These are phyloP conservation scores for Fistulinella staudtii DNA, from an alignment of 1,284 basidiomycete genomes.

Conservation along the genomic window DNA sequence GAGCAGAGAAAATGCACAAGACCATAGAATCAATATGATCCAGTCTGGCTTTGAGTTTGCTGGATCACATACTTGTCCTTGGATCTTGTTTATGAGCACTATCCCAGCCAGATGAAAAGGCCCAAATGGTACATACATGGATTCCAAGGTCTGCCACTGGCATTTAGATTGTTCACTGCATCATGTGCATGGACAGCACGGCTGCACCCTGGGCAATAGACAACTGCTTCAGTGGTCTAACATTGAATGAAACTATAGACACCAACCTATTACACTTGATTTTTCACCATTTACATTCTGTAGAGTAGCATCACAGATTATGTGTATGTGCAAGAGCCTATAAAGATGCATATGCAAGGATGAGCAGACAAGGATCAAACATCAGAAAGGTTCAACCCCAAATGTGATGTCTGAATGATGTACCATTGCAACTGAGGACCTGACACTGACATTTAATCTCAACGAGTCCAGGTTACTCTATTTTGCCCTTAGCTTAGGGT, in stretches of 20 bases:
- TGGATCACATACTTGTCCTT: conserved; percentile 60
- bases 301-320: conserved; percentile 9
- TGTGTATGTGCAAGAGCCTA: conserved; percentile 1
- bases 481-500: conserved; percentile 46
- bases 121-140: conserved; percentile 41
- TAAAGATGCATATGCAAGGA: too few relatives aligned
- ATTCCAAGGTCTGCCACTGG: conserved; percentile 55
- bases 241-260: conserved; percentile 15
- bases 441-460: conserved; percentile 75
- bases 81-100: conserved; percentile 14
- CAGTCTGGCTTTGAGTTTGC: conserved; percentile 41
- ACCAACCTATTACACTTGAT: conserved; percentile 60
- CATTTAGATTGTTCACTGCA: conserved; percentile 53
- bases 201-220: conserved; percentile 40
- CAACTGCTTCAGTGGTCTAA: conserved; percentile 19
- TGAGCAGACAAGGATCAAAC: too few relatives aligned
- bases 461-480: conserved; percentile 49
- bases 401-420: conserved; percentile 34
- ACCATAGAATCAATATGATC: conserved; percentile 37
- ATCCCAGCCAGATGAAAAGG: conserved; percentile 1
- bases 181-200: conserved; percentile 53
- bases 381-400: too few relatives aligned
- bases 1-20: conserved; percentile 27
- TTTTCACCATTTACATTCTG: conserved; percentile 59
- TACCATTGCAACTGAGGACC: conserved; percentile 74